Evolutionary conservation across 345 rosid genomes (phyloP).

Genomic region (Rhizophora apiculata): DNA sequence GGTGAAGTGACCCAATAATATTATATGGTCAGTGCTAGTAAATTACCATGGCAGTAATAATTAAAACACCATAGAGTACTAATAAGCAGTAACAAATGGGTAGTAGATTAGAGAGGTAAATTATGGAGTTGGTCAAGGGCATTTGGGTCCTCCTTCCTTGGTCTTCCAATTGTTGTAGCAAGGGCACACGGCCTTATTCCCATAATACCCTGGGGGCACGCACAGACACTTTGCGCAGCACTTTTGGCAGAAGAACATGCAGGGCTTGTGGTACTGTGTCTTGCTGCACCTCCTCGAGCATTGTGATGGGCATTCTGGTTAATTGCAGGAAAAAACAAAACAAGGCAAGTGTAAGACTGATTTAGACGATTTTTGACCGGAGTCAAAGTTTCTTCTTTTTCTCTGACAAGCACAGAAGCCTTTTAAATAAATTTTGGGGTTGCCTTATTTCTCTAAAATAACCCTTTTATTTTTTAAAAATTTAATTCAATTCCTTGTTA

Average conservation of each 20-base stretch:
- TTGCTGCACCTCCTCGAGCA: slow-evolving; percentile 30
- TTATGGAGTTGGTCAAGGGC: slow-evolving; percentile 16
- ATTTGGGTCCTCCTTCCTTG: slow-evolving; percentile 32
- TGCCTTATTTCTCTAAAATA: no score
- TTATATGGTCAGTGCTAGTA: slow-evolving; percentile 8
- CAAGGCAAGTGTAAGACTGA: background rate
- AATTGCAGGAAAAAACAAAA: slow-evolving; percentile 14
- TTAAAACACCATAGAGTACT: background rate
- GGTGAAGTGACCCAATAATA: background rate
- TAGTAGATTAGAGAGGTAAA: background rate
- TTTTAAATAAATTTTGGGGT: no score
- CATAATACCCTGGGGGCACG: slow-evolving; percentile 21
- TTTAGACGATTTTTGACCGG: slow-evolving; percentile 22
- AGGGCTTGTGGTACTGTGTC: slow-evolving; percentile 34
- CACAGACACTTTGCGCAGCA: slow-evolving; percentile 31
- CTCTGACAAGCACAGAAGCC: background rate
- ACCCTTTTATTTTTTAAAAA: no score
- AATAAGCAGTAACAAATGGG: background rate
- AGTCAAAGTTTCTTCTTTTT: background rate
- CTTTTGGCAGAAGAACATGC: slow-evolving; percentile 36
- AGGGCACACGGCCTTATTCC: slow-evolving; percentile 30
- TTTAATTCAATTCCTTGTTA: background rate
- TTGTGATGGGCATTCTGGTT: slow-evolving; percentile 61
- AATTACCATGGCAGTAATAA: background rate
- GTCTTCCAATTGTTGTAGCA: slow-evolving; percentile 39